Evolutionary conservation across 2,329 filamentous ascomycete species (phyloP).

Genomic region (Aspergillus neoniger): DNA sequence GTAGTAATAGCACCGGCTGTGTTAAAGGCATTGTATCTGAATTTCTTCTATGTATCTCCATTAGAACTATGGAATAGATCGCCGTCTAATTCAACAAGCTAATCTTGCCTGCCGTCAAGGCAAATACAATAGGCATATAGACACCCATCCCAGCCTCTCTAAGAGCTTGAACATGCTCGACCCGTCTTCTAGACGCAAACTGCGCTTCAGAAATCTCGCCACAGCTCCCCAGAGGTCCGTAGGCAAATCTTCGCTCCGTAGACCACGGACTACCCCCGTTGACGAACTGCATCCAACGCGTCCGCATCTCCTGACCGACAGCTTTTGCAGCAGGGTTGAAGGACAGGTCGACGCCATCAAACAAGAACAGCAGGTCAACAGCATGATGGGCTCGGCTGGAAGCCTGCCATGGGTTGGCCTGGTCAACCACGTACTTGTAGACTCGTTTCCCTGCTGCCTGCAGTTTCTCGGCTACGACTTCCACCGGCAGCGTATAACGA

Average conservation of each 20-base stretch:
- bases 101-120: constrained; percentile 44
- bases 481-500: constrained; percentile 35
- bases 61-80: no score
- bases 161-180: constrained; percentile 33
- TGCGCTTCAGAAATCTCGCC: constrained; percentile 35
- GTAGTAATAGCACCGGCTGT: no score
- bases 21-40: no score
- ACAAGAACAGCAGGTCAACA: constrained; percentile 50
- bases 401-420: constrained; percentile 51
- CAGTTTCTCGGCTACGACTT: constrained; percentile 32
- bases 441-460: constrained; percentile 28
- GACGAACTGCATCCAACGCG: constrained; percentile 45
- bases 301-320: constrained; percentile 42
- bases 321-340: constrained; percentile 37
- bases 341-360: constrained; percentile 43
- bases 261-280: constrained; percentile 42
- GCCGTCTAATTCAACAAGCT: constrained; percentile 42
- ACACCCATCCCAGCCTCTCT: constrained; percentile 31
- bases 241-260: constrained; percentile 35
- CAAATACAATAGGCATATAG: constrained; percentile 35
- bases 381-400: constrained; percentile 52
- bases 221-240: constrained; percentile 44
- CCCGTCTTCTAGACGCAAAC: constrained; percentile 37
- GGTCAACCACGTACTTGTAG: constrained; percentile 48
- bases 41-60: no score